Conservation (phyloP, 1,139 yeast species). For the Suhomyces panamericanus region DNA sequence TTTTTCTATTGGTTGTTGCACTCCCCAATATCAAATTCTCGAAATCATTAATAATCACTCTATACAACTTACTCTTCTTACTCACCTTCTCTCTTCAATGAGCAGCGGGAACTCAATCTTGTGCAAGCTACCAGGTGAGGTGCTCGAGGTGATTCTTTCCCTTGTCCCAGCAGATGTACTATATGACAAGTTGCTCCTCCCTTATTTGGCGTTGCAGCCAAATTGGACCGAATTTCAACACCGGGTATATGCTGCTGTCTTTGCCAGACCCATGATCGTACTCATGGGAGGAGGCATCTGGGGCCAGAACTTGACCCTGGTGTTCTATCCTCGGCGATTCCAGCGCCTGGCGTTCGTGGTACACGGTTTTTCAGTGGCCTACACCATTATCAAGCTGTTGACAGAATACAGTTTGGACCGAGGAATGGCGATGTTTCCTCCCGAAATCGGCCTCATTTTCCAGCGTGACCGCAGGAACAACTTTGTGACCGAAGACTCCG, state of each 20-base stretch:
- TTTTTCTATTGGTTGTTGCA: too few species aligned
- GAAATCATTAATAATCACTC: too few species aligned
- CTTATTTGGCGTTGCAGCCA: slow-evolving; percentile 5
- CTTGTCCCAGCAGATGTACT: slow-evolving; percentile 13
- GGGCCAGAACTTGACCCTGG: slow-evolving; percentile 13
- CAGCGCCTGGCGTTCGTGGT: slow-evolving; percentile 11
- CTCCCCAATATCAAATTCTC: too few species aligned
- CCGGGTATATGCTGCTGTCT: slow-evolving; percentile 7
- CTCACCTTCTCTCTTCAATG: too few species aligned
- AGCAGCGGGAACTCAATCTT: too few species aligned
- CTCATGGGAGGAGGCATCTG: slow-evolving; percentile 1
- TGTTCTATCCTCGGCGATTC: slow-evolving; percentile 13
- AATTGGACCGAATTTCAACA: slow-evolving; percentile 9
- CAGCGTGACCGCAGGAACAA: slow-evolving; percentile 2
- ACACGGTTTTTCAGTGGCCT: slow-evolving; percentile 17
- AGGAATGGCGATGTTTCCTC: slow-evolving; percentile 16
- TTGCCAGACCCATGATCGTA: slow-evolving; percentile 9
- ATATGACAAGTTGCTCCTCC: slow-evolving; percentile 17
- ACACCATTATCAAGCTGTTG: slow-evolving; percentile 15
- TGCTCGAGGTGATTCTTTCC: slow-evolving; percentile 11
- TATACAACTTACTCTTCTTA: too few species aligned
- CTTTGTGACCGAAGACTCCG: slow-evolving; percentile 7
- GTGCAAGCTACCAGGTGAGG: too few species aligned
- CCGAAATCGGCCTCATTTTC: slow-evolving; percentile 18
- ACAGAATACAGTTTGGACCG: slow-evolving; percentile 15